Evolutionary conservation across 306 rosid species (phyloP), one percentile per base, ranked within the genome.

Genomic region (Abrus precatorius): DNA sequence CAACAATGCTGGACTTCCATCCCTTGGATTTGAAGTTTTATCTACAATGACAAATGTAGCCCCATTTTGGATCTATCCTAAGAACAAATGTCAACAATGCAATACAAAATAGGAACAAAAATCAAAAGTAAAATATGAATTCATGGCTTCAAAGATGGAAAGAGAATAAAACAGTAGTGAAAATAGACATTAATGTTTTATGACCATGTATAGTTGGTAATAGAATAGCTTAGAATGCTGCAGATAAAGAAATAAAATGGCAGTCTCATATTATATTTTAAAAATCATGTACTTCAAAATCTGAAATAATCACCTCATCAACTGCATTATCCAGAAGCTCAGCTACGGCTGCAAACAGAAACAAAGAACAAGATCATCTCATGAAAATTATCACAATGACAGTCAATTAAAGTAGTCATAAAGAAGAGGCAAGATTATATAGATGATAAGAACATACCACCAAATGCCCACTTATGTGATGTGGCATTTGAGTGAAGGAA

Each of bases 401-500:
- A 47, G 75, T 34, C 53, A 6, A 73, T 53, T 43, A 80, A 55
- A 82, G 52, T 41, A 69, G 14, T 27, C 3, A 56, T 49, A 63
- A 53, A 69, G 30, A 65, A 11, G 5, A 48, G 40, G 44, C 10
- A 54, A 14, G 59, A 36, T 61, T 44, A 49, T 56, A 71, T 29
- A 68, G 40, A 71, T 63, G 73, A 62, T 62, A 68, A 72, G 59
- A 75, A 75, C 91, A 72, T 91, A 95, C 99, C 99, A 34, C 99
- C 98, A 88, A 93, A 95, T 67, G 91, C 90, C 99, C 99, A 95
- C 83, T 93, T 95, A 79, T 95, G 99, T 3, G 97, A 95, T 57
- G 99, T 95, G 69, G 99, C 99, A 92, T 95, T 95, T 27, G 97
- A 95, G 85, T 95, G 98, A 85, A 94, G 97, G 84, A 94, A 94